Conservation (phyloP, 177 flowering plant species). For the Vitis hybrid region DNA sequence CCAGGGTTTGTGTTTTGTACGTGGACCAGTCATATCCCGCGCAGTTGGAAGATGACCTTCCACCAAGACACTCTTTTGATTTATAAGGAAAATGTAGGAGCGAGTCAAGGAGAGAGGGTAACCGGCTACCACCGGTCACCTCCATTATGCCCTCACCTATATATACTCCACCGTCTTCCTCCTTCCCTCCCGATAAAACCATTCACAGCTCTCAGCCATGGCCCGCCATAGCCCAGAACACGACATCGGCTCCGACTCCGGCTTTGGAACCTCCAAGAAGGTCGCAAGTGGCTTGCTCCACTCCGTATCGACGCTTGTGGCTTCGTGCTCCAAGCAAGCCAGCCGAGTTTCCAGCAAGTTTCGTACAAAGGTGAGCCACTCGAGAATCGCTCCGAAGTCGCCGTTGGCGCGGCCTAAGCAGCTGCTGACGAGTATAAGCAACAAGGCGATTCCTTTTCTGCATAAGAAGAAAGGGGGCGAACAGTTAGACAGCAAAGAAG, state of each 20-base stretch:
- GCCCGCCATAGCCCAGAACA: background rate
- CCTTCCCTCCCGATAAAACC: background rate
- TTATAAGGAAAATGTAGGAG: background rate
- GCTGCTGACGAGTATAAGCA: constrained; percentile 24
- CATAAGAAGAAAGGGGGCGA: constrained; percentile 16
- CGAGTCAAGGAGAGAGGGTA: background rate
- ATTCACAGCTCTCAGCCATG: background rate
- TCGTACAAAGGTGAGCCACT: background rate
- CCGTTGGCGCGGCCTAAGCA: constrained; percentile 24
- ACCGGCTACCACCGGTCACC: constrained; percentile 7
- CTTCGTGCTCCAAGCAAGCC: constrained; percentile 44
- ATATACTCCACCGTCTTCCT: background rate
- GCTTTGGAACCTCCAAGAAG: constrained; percentile 3
- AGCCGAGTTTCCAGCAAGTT: constrained; percentile 20
- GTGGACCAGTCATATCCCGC: background rate
- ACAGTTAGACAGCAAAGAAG: background rate
- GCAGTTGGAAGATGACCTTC: background rate
- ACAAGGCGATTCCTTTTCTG: constrained; percentile 20
- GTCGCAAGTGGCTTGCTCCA: constrained; percentile 25
- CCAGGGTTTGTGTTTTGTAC: background rate
- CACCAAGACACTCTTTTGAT: background rate
- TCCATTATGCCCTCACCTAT: background rate
- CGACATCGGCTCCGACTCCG: constrained; percentile 1
- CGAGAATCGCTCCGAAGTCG: background rate
- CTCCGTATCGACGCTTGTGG: constrained; percentile 35